Base-by-base conservation (phyloP, 2,329 filamentous ascomycete species). In the Pestalotiopsis sp. region DNA sequence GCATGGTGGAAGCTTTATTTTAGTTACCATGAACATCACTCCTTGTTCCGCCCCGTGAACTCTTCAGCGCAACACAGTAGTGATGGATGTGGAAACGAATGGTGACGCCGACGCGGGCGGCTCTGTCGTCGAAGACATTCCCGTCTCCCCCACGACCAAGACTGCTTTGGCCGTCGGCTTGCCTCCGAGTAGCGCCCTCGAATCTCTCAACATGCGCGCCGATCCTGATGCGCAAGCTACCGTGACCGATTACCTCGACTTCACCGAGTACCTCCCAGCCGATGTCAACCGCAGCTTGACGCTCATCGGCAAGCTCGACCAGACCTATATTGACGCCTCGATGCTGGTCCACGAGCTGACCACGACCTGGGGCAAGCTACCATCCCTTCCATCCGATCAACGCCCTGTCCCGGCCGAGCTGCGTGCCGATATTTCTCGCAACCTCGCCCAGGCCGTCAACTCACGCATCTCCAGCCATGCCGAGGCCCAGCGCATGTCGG, bases 221-320 rank as follows among this genome's bases (percentile, higher is more conserved):
- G 89, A 91, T 70, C 89, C 89, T 5, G 89, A 92, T 80, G 88
- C 88, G 30, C 88, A 91, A 73, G 88, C 89, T 6, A 91, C 89
- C n/a, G 86, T 91, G 20, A 90, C 88, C 68, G 89, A 91, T 77
- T 91, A 91, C 75, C 86, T 91, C 76, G 89, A 91, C 75, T 89
- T 89, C 71, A 91, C 88, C 72, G 90, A 92, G 77, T 90, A 91
- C 77, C 84, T 92, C 1, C 89, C 89, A 11, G 87, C 89, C 64
- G 90, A 92, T 75, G 86, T 92, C 73, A 82, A 86, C 70, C 87
- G 90, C 67, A 91, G 89, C 26, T 80, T 92, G 58, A 90, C 87
- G 3, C 81, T 91, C 48, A 89, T 92, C 69, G 86, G 87, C 65
- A 85, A 90, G 71, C 88, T 92, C 65, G 89, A 91, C 76, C 76